phyloP scores from a whole-genome alignment of 1,284 basidiomycete genomes.

The Melampsora americana region DNA sequence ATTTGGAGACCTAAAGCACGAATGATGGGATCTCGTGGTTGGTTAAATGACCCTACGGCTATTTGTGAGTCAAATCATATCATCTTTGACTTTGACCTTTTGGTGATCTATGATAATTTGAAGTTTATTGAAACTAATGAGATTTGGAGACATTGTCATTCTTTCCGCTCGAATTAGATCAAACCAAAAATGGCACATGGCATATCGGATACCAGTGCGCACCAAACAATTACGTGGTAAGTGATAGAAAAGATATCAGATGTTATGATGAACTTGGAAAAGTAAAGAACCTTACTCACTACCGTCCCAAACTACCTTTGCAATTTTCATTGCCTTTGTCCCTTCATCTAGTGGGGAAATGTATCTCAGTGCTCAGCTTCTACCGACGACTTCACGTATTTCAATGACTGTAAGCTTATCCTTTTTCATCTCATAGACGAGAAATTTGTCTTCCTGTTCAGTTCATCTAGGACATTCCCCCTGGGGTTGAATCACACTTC shows the following conservation, averaged over 20 bases:
- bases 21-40: slow-evolving; percentile 48
- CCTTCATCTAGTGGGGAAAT: slow-evolving; percentile 47
- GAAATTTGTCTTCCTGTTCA: too few species aligned
- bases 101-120: not conserved
- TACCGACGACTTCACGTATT: slow-evolving; percentile 46
- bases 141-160: not conserved
- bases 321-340: not conserved
- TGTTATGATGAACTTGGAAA: not conserved
- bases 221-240: slow-evolving; percentile 43
- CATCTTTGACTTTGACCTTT: not conserved
- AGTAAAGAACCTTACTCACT: not conserved
- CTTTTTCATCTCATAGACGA: not conserved
- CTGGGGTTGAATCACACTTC: not conserved
- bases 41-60: slow-evolving; percentile 49
- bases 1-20: slow-evolving; percentile 48
- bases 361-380: slow-evolving; percentile 48
- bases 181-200: slow-evolving; percentile 45
- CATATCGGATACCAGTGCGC: slow-evolving; percentile 49
- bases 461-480: too few species aligned
- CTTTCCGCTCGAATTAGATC: slow-evolving; percentile 12
- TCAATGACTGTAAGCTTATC: slow-evolving; percentile 42
- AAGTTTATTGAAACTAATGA: too few species aligned
- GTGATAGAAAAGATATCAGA: too few species aligned
- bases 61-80: slow-evolving; percentile 43
- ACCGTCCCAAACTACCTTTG: not conserved